Evolutionary conservation across 495 filamentous ascomycete species (phyloP), one percentile per base, ranked within the genome.

Genomic region (Trichoderma asperelloides): DNA sequence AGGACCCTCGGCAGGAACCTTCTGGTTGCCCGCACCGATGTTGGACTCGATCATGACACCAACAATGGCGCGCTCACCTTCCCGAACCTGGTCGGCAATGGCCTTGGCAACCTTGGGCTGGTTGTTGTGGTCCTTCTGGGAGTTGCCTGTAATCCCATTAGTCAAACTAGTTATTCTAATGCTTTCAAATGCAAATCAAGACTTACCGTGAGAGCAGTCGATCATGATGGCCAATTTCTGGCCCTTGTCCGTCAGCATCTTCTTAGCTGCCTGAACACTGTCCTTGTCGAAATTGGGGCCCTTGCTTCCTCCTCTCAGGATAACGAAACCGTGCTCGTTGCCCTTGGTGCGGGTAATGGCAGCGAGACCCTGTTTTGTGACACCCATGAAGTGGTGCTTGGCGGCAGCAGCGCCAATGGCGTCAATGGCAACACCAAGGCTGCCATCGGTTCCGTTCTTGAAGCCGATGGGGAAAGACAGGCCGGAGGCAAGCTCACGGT

Each of bases 391-490:
- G 78, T 96, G 92, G 79, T 98, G 95, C 71, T 90, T 90, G 68
- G 93, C 87, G 39, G 91, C 89, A 2, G 95, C 95, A 9, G 92
- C 88, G 66, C 96, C 93, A 69, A 97, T 96, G 60, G 95, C 95
- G 74, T 98, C 95, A 69, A 98, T 94, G 49, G 94, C 93, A n/a
- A 98, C 94, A 27, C 85, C 86, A 64, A 98, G 78, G 72, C 89
- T 91, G n/a, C 95, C 95, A 73, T 98, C 95, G 39, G 95, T 98
- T 62, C 95, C 96, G 75, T 98, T 98, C 87, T 98, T 98, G 89
- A 96, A 98, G 16, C 95, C 95, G 64, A 98, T 93, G 6, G 95
- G 95, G 88, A 97, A 98, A 55, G 92, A 96, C 25, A 98, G 86
- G 71, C 95, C 95, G n/a, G 91, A 96, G 25, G 95, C 95, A 37